A percentile compares a stretch with the other conserved stretches of the same genome.
Conservation (phyloP, 768 basidiomycete species). For the Boletus rex-veris region DNA sequence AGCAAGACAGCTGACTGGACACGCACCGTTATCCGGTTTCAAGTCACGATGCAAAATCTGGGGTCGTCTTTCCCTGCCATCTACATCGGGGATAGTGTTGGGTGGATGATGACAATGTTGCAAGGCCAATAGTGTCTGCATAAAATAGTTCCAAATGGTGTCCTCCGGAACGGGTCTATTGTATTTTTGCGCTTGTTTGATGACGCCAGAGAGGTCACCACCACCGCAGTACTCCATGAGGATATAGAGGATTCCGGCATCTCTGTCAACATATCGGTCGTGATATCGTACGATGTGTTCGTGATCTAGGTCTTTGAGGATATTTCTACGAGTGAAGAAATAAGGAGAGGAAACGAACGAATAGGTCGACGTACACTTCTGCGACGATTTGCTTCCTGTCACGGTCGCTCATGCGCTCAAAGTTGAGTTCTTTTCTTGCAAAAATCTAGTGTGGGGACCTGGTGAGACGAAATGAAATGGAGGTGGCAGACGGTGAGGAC, state of each 20-base stretch:
- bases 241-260: constrained; percentile 90
- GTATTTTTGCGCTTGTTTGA: constrained; percentile 70
- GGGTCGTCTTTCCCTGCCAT: constrained; percentile 52
- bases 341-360: neutral
- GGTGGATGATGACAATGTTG: constrained; percentile 90
- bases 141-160: constrained; percentile 92
- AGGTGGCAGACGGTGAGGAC: constrained; percentile 30
- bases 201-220: constrained; percentile 86
- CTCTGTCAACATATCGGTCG: constrained; percentile 88
- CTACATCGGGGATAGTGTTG: constrained; percentile 31
- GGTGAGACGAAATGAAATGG: neutral
- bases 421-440: constrained; percentile 94
- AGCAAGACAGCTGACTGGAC: neutral
- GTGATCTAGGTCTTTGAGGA: constrained; percentile 92
- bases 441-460: constrained; percentile 50
- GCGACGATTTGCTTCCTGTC: constrained; percentile 96
- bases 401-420: constrained; percentile 93
- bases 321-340: constrained; percentile 59
- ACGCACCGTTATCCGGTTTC: constrained; percentile 94
- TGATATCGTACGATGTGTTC: constrained; percentile 96
- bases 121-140: constrained; percentile 86
- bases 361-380: constrained; percentile 75
- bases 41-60: constrained; percentile 92
- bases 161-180: constrained; percentile 83
- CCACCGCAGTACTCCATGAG: constrained; percentile 99